Percentiles rank a stretch among this genome's conserved stretches.
Conservation (phyloP, 78 protist species). For the Bigelowiella natans region DNA sequence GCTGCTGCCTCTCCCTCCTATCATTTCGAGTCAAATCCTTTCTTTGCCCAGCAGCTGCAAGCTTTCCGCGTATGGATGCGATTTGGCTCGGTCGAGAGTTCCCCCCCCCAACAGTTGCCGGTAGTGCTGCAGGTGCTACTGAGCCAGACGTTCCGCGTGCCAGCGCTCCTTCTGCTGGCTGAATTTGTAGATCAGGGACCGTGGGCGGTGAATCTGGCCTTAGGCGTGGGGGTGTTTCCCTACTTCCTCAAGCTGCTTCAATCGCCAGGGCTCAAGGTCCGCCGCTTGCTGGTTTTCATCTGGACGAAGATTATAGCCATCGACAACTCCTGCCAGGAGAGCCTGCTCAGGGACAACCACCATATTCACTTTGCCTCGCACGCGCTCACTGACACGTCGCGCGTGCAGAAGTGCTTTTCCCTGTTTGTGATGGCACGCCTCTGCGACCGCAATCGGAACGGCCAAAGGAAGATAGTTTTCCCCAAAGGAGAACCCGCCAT, state of each 20-base stretch:
- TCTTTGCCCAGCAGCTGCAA: background rate
- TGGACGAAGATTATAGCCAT: constrained; percentile 66
- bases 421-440: constrained; percentile 14
- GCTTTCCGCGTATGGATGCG: constrained; percentile 58
- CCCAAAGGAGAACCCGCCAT: background rate
- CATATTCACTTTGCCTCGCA: constrained; percentile 62
- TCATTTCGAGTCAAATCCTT: background rate
- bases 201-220: constrained; percentile 80
- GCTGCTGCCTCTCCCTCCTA: background rate
- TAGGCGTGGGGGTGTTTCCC: constrained; percentile 90
- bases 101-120: constrained; percentile 84
- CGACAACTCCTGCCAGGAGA: constrained; percentile 58
- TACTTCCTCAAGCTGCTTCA: constrained; percentile 82
- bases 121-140: constrained; percentile 83
- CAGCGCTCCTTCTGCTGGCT: constrained; percentile 80
- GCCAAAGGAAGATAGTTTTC: background rate
- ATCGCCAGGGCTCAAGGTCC: constrained; percentile 8
- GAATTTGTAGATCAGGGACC: constrained; percentile 80
- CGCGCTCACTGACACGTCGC: background rate
- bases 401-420: constrained; percentile 19
- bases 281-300: constrained; percentile 56
- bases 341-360: constrained; percentile 65
- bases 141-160: constrained; percentile 69
- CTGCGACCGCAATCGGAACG: background rate
- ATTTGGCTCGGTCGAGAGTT: constrained; percentile 45